phyloP scores from a whole-genome alignment of 2,329 filamentous ascomycete genomes.

The Colletotrichum navitas region DNA sequence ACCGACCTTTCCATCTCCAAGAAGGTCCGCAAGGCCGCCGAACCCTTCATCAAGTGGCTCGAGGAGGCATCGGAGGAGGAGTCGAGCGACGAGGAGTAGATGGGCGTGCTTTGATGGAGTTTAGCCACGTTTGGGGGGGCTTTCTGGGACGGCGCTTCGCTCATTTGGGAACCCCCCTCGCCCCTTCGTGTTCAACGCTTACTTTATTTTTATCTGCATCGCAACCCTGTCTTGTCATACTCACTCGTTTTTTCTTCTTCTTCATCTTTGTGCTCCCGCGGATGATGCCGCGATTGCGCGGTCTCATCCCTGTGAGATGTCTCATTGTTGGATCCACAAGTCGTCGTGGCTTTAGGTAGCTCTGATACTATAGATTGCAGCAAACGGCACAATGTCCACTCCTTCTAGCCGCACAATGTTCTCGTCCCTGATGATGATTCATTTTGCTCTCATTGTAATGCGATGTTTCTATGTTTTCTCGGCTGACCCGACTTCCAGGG shows the following conservation, averaged over 20 bases:
- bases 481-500: neutral
- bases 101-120: neutral
- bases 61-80: conserved; percentile 85
- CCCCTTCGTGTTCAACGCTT: neutral
- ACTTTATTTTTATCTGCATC: neutral
- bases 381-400: neutral
- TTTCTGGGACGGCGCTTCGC: neutral
- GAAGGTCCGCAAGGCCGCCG: conserved; percentile 76
- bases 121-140: neutral
- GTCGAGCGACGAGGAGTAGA: conserved; percentile 69
- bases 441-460: neutral
- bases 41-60: conserved; percentile 95
- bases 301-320: neutral
- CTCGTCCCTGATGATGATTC: neutral
- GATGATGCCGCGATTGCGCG: neutral
- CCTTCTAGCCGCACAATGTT: neutral
- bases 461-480: neutral
- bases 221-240: neutral
- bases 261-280: neutral
- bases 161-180: neutral
- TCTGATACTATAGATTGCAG: conserved; percentile 12
- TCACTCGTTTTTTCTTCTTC: neutral
- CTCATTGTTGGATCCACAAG: neutral
- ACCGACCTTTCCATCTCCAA: conserved; percentile 52
- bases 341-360: conserved; percentile 19